phyloP scores from a whole-genome alignment of 2,329 filamentous ascomycete species.

The Aspergillus texensis region DNA sequence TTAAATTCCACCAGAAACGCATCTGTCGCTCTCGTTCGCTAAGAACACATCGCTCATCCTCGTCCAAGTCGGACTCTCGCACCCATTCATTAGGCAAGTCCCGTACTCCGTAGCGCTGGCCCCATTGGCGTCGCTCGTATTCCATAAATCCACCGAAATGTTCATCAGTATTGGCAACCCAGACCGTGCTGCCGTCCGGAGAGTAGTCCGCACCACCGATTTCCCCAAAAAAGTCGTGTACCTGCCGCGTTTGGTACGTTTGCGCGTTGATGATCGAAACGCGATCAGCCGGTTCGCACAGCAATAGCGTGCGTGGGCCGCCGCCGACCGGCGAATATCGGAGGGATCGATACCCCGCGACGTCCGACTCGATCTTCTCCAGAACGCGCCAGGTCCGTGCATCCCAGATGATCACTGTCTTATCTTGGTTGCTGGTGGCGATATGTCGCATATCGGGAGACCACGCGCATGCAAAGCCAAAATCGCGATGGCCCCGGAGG shows the following conservation, averaged over 20 bases:
- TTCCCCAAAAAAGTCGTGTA: conserved; percentile 51
- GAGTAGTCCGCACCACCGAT: conserved; percentile 47
- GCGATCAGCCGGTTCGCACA: conserved; percentile 48
- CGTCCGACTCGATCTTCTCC: conserved; percentile 45
- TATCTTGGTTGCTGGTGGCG: conserved; percentile 51
- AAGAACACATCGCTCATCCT: conserved; percentile 39
- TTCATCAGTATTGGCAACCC: conserved; percentile 48
- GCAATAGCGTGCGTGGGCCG: conserved; percentile 45
- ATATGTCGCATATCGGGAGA: conserved; percentile 51
- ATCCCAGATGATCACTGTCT: conserved; percentile 51
- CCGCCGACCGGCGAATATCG: conserved; percentile 49
- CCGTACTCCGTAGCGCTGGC: conserved; percentile 33
- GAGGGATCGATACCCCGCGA: conserved; percentile 48
- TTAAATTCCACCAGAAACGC: conserved; percentile 36
- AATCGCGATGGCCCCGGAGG: conserved; percentile 46
- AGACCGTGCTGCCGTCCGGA: conserved; percentile 45
- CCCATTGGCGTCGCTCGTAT: conserved; percentile 45
- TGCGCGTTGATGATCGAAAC: conserved; percentile 49
- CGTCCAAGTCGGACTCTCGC: conserved; percentile 35
- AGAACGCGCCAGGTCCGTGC: conserved; percentile 45
- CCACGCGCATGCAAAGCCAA: conserved; percentile 51
- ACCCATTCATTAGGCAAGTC: conserved; percentile 44
- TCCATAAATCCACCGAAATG: conserved; percentile 50
- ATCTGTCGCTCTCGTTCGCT: conserved; percentile 37
- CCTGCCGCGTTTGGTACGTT: conserved; percentile 44